These are phyloP conservation scores for Cladorrhinum samala DNA, from an alignment of 495 filamentous ascomycete species.

Conservation along the genomic window DNA sequence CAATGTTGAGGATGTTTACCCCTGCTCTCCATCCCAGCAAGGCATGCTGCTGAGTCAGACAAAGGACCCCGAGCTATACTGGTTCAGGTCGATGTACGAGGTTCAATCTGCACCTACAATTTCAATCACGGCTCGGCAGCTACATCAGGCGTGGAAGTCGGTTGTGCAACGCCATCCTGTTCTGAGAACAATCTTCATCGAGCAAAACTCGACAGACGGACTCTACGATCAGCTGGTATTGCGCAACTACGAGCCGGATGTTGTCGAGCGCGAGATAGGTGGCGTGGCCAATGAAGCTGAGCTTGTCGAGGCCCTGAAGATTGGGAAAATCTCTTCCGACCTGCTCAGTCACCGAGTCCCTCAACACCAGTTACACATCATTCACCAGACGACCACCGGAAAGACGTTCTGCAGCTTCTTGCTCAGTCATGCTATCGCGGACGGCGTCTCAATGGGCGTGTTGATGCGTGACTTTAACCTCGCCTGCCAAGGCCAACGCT, in stretches of 20 bases:
- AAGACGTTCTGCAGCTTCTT: conserved; percentile 1
- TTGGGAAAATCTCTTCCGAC: not conserved
- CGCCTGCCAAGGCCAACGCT: not conserved
- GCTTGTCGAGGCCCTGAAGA: conserved; percentile 28
- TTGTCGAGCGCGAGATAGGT: conserved; percentile 31
- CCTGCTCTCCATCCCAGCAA: conserved; percentile 66
- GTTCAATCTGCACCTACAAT: not conserved
- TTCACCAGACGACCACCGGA: not conserved
- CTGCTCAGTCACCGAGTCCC: not conserved
- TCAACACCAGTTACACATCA: conserved; percentile 1
- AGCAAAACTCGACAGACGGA: conserved; percentile 17
- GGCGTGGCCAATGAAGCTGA: conserved; percentile 28
- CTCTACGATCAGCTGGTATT: conserved; percentile 8
- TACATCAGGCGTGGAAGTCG: conserved; percentile 39
- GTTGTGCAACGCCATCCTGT: conserved; percentile 47
- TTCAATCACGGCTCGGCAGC: not conserved
- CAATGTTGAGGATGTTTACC: conserved; percentile 56
- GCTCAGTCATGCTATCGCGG: conserved; percentile 3
- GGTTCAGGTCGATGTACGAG: conserved; percentile 1
- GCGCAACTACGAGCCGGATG: conserved; percentile 18
- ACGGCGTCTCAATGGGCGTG: conserved; percentile 6
- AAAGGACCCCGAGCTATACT: conserved; percentile 36
- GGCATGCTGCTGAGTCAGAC: conserved; percentile 58
- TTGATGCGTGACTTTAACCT: conserved; percentile 3
- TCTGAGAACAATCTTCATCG: conserved; percentile 18